Base-by-base conservation (phyloP, 441 rosid genomes). In the Croton setiger region DNA sequence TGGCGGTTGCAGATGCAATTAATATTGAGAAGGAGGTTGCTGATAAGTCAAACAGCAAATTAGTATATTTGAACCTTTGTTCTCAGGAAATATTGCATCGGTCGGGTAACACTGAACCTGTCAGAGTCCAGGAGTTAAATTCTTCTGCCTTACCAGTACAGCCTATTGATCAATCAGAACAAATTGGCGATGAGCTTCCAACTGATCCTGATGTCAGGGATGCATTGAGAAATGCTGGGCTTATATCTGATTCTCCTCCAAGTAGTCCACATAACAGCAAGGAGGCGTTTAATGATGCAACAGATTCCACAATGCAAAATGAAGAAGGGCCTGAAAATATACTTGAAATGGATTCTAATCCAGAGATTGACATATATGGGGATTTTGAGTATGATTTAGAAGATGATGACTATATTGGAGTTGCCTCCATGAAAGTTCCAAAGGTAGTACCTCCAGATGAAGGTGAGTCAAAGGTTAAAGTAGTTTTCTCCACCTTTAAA, bases 1-100 rank as follows among this genome's bases (percentile, higher is more conserved):
- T 96, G 82, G 98, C 98, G 52, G 92, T 96, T 75, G 99, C 99
- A 67, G 99, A 96, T 86, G 99, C 98, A 51, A 74, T 87, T 72
- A 96, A 96, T 75, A 89, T 92, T 39, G 99, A 96, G 80, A 93
- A 84, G 80, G 89, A 70, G 36, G 89, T 85, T 49, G 96, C 94
- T 68, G 87, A 93, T 72, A 88, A 83, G 84, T 89, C 99, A 69
- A 91, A 78, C 82, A 88, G 93, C 86, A 96, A 96, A 76, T 66
- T 87, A 64, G 94, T 93, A 15, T 96, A 93, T 77, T 60, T 91
- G 78, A 96, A 96, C 87, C 86, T 96, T 61, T 93, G 99, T 81
- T 93, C 99, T 63, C 99, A 85, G 82, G 96, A 91, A 79, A 73
- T 91, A 76, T 70, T 77, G 74, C 94, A 73, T 73, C 86, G 68